Evolutionary conservation across 352 stramenopile species (phyloP), one percentile per base, ranked within the genome.

Genomic region (Pythium pectinolyticum): DNA sequence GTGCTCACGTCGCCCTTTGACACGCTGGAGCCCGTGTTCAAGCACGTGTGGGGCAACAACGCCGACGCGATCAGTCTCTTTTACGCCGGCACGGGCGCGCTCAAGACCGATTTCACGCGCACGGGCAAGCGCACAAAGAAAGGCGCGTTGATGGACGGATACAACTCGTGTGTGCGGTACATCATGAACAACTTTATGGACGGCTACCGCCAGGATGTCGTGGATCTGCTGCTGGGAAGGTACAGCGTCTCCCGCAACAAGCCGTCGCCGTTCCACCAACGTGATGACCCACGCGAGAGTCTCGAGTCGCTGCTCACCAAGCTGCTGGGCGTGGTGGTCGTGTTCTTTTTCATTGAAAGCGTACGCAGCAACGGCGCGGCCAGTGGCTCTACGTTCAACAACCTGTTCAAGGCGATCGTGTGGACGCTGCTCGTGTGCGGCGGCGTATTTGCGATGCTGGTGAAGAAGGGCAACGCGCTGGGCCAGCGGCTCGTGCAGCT

Each of bases 101-200:
- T 99, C 41, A 99, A 99, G 72, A 92, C 91, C 7, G 95, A 98
- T 69, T 98, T 98, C 65, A 99, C 95, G 22, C 72, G 94, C 46
- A 98, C 94, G 48, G 96, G 96, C 55, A 94, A 97, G 70, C 88
- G 94, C 57, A 98, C 90, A 14, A 80, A 88, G 54, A 47, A 70
- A 7, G 95, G 95, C 32, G 85, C 92, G 32, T 35, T 99, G 27
- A 86, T 97, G 63, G 96, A 99, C 78, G 95, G 94, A 30, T 63
- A 97, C 65, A 98, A 98, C 72, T 98, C 91, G 32, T 73, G 97
- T 27, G 93, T 90, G 63, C 74, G 96, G 24, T 99, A 98, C 73
- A 96, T 98, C 66, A 74, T 97, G 20, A 98, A 98, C 75, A 98
- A 98, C 70, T 98, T 99, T 73, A 57, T 78, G 34, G 94, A 99